Conservation (phyloP, 176 grass and related monocot genomes). For the Zoysia japonica region DNA sequence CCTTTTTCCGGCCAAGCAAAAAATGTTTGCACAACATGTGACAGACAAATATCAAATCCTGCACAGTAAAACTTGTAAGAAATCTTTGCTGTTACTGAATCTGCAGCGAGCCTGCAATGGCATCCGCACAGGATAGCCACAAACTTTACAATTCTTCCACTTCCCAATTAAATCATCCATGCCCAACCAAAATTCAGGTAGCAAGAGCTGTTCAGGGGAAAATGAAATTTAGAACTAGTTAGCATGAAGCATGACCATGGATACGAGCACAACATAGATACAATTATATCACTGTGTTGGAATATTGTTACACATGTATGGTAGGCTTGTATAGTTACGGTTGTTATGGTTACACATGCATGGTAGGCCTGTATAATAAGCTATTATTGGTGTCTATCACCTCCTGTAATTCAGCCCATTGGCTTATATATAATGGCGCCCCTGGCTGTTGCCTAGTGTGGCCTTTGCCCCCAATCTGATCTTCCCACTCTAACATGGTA, state of each 20-base stretch:
- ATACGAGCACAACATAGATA: background rate
- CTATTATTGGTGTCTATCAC: no score
- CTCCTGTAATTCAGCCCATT: no score
- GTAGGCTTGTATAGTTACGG: no score
- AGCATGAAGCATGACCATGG: background rate
- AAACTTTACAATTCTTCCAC: constrained; percentile 50
- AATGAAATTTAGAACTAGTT: constrained; percentile 20
- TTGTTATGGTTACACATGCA: no score
- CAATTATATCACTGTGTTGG: background rate
- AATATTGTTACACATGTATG: no score
- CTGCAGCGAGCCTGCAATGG: constrained; percentile 50
- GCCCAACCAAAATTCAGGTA: constrained; percentile 45
- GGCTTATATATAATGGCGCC: no score
- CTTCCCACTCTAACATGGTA: no score
- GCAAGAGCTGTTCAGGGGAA: constrained; percentile 41
- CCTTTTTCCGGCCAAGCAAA: constrained; percentile 52
- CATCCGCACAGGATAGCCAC: constrained; percentile 44
- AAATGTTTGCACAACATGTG: constrained; percentile 72
- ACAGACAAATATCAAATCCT: constrained; percentile 71
- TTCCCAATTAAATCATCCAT: constrained; percentile 51
- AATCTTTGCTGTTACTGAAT: constrained; percentile 61
- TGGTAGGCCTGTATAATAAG: no score
- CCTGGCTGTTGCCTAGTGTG: no score
- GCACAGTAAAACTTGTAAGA: constrained; percentile 86
- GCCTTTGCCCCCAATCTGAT: no score